These are phyloP conservation scores for Hemisphaericaspora xylofermentans DNA, from an alignment of 1,139 yeast genomes.

Conservation along the genomic window DNA sequence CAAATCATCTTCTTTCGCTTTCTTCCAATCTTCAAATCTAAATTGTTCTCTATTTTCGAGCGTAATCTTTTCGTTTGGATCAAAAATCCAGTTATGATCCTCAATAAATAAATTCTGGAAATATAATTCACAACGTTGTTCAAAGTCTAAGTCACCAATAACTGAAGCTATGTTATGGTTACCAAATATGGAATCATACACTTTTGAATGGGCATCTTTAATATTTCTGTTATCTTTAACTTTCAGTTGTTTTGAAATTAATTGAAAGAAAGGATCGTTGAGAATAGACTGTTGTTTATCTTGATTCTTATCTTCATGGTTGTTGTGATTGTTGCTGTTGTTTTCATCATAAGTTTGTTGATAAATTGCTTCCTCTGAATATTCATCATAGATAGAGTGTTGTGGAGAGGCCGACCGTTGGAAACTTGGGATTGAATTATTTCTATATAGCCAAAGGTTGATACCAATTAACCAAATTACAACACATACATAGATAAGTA, in stretches of 20 bases:
- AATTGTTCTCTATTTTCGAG: slow-evolving; percentile 18
- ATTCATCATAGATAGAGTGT: slow-evolving; percentile 13
- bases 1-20: slow-evolving; percentile 6
- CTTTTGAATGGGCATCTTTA: slow-evolving; percentile 10
- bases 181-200: slow-evolving; percentile 15
- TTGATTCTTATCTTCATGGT: neutral
- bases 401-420: neutral
- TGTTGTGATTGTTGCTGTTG: neutral
- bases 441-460: slow-evolving; percentile 12
- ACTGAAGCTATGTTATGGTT: slow-evolving; percentile 16
- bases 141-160: slow-evolving; percentile 18
- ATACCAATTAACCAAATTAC: slow-evolving; percentile 12
- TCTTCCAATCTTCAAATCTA: slow-evolving; percentile 7
- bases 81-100: slow-evolving; percentile 25
- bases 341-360: neutral
- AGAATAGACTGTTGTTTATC: neutral
- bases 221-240: slow-evolving; percentile 12
- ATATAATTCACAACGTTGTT: slow-evolving; percentile 28
- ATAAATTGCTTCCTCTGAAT: slow-evolving; percentile 5
- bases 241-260: slow-evolving; percentile 4
- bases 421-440: slow-evolving; percentile 3
- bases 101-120: slow-evolving; percentile 23
- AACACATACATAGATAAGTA: slow-evolving; percentile 10
- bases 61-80: slow-evolving; percentile 23
- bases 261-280: slow-evolving; percentile 1